Percentiles rank a stretch among this genome's conserved stretches.
Conservation (phyloP, 2,329 filamentous ascomycete genomes). For the Curvularia sp. region DNA sequence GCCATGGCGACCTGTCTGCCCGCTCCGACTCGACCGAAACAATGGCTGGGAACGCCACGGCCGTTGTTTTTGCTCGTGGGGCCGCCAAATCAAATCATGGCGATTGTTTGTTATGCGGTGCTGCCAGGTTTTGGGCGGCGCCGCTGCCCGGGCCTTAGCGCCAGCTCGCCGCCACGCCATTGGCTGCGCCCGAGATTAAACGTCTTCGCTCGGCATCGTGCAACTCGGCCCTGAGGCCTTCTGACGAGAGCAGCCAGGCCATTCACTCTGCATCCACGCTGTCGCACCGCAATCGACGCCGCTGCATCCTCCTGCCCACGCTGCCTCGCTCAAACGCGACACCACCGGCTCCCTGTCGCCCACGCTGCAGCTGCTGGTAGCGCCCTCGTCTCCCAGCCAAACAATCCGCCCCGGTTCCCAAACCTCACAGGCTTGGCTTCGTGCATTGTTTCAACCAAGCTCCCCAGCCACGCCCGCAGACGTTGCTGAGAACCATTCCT, state of each 20-base stretch:
- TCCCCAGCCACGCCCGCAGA: constrained; percentile 27
- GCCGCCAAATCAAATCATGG: no score
- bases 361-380: background rate
- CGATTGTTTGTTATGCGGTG: background rate
- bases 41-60: no score
- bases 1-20: no score
- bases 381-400: constrained; percentile 11
- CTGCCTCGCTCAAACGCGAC: background rate
- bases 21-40: no score
- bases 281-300: no score
- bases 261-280: background rate
- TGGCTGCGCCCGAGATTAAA: constrained; percentile 26
- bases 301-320: no score
- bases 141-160: background rate
- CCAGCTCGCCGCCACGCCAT: constrained; percentile 8
- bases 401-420: constrained; percentile 23
- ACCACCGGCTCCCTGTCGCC: background rate
- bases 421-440: constrained; percentile 24
- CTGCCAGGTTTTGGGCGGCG: background rate
- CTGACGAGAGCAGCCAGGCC: constrained; percentile 4
- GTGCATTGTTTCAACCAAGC: constrained; percentile 28
- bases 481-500: constrained; percentile 32
- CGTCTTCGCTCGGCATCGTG: constrained; percentile 19
- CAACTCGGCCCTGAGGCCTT: constrained; percentile 14
- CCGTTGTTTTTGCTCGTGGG: no score